A percentile compares a stretch with the other conserved stretches of the same genome.
These are phyloP conservation scores for Lachnellula cervina DNA, from an alignment of 2,329 filamentous ascomycete species.

Conservation along the genomic window DNA sequence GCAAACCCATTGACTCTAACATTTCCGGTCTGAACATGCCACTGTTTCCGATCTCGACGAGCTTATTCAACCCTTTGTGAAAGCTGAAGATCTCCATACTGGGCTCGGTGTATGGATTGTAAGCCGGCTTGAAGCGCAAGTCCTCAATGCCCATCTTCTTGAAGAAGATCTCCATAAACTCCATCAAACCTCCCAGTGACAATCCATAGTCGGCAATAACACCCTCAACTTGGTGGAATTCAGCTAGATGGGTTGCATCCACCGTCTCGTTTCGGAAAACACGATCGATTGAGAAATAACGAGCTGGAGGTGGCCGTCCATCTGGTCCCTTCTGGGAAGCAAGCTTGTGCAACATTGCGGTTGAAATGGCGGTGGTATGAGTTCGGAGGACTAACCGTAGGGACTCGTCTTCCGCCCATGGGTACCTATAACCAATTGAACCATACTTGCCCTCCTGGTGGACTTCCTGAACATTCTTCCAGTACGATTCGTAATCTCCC, in stretches of 20 bases:
- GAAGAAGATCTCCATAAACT: conserved; percentile 95
- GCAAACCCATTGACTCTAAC: conserved; percentile 90
- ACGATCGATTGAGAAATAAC: conserved; percentile 97
- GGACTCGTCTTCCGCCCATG: conserved; percentile 84
- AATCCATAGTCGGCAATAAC: conserved; percentile 96
- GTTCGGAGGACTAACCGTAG: conserved; percentile 85
- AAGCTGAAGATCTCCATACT: conserved; percentile 98
- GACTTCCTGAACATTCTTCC: conserved; percentile 78
- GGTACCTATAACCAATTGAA: conserved; percentile 94
- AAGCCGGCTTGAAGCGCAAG: conserved; percentile 94
- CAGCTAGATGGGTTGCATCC: conserved; percentile 91
- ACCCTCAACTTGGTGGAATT: conserved; percentile 98
- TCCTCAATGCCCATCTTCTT: conserved; percentile 85
- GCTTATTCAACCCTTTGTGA: conserved; percentile 82
- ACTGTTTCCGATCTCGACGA: conserved; percentile 96
- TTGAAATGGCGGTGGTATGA: conserved; percentile 89
- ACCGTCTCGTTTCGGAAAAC: conserved; percentile 98
- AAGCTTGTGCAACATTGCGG: conserved; percentile 85
- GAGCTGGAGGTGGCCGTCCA: conserved; percentile 61
- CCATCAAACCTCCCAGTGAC: conserved; percentile 87
- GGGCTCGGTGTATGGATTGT: conserved; percentile 93
- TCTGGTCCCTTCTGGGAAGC: conserved; percentile 74
- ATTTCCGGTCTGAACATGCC: conserved; percentile 99
- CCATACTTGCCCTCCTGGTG: conserved; percentile 91
- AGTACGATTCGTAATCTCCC: conserved; percentile 77